Evolutionary conservation across 441 rosid species (phyloP).

Genomic region (Arabidopsis lyrata): DNA sequence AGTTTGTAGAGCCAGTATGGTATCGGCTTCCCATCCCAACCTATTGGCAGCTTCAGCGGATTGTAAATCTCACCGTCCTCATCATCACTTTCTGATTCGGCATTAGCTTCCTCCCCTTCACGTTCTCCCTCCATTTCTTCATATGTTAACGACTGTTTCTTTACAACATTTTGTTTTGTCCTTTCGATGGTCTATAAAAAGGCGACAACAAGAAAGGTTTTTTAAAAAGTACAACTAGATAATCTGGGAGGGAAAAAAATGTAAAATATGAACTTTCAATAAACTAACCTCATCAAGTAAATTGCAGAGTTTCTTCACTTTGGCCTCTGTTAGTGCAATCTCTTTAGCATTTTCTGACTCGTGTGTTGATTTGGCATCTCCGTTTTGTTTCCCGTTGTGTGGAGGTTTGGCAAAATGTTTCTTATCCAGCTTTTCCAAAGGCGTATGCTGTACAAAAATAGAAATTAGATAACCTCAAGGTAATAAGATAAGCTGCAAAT

Average conservation of each 20-base stretch:
- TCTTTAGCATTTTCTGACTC: constrained; percentile 65
- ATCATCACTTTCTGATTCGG: constrained; percentile 95
- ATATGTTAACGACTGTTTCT: constrained; percentile 95
- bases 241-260: constrained; percentile 7
- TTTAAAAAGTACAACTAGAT: not conserved
- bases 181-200: constrained; percentile 66
- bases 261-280: constrained; percentile 17
- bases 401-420: constrained; percentile 86
- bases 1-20: constrained; percentile 99
- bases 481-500: constrained; percentile 21
- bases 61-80: constrained; percentile 95
- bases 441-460: constrained; percentile 63
- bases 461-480: constrained; percentile 10
- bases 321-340: constrained; percentile 81
- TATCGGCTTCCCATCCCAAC: constrained; percentile 99
- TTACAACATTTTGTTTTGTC: constrained; percentile 87
- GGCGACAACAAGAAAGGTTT: constrained; percentile 23
- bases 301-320: constrained; percentile 71
- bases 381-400: constrained; percentile 61
- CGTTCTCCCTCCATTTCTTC: constrained; percentile 99
- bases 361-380: constrained; percentile 50
- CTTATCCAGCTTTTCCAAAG: constrained; percentile 86
- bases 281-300: constrained; percentile 77
- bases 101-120: constrained; percentile 94
- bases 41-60: constrained; percentile 97